Conservation (phyloP, 148 eudicot genomes). For the Silene latifolia region DNA sequence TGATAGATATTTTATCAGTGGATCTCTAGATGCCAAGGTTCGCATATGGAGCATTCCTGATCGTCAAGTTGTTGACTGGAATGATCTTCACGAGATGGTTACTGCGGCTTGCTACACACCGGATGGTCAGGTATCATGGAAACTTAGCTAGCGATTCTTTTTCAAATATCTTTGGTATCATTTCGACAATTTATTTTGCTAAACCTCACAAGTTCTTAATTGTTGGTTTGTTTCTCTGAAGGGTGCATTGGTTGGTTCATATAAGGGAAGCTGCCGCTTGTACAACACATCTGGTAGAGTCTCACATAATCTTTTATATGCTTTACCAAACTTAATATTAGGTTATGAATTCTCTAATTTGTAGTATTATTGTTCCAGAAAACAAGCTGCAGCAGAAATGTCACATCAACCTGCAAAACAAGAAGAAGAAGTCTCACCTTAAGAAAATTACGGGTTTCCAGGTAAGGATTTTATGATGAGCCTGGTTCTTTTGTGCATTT, state of each 20-base stretch:
- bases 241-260: conserved; percentile 94
- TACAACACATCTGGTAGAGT: conserved; percentile 69
- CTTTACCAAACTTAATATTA: not conserved
- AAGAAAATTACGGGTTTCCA: conserved; percentile 96
- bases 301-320: conserved; percentile 16
- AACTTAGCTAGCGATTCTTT: not conserved
- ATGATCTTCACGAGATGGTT: conserved; percentile 95
- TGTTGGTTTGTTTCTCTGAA: conserved; percentile 32
- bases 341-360: conserved; percentile 1
- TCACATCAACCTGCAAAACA: conserved; percentile 76
- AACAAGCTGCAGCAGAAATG: conserved; percentile 69
- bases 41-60: conserved; percentile 98
- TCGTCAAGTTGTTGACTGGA: conserved; percentile 91
- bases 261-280: conserved; percentile 84
- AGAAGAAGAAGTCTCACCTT: conserved; percentile 82
- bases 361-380: conserved; percentile 29
- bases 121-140: conserved; percentile 73
- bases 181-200: conserved; percentile 4
- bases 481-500: not conserved
- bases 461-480: conserved; percentile 33
- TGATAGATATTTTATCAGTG: conserved; percentile 89
- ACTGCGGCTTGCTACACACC: conserved; percentile 98
- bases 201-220: conserved; percentile 14
- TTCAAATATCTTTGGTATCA: not conserved
- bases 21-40: conserved; percentile 90